A percentile compares a stretch with the other conserved stretches of the same genome.
Conservation (phyloP, 768 basidiomycete genomes). For the Hirschioporus abietinus region DNA sequence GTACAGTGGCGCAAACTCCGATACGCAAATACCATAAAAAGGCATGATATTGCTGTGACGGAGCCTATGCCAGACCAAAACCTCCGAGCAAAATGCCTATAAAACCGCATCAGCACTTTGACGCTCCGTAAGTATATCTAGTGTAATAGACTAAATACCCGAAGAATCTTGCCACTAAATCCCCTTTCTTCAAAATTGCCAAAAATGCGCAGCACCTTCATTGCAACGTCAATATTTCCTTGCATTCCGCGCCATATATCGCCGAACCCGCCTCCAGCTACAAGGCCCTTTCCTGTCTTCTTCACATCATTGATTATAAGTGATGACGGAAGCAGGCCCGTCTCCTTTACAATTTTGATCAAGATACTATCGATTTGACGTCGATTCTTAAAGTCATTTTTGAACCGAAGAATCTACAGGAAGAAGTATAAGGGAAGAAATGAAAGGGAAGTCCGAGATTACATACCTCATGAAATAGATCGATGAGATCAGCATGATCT, state of each 20-base stretch:
- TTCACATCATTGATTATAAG: not conserved
- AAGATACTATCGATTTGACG: not conserved
- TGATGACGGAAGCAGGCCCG: not conserved
- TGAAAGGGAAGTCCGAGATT: not conserved
- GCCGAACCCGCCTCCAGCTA: not conserved
- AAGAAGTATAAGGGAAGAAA: not conserved
- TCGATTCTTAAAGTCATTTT: not conserved
- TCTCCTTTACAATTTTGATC: not conserved
- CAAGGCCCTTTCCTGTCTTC: not conserved
- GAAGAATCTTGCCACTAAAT: not conserved
- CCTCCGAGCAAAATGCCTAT: slow-evolving; percentile 16
- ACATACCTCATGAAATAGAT: not conserved
- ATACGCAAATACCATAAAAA: slow-evolving; percentile 11
- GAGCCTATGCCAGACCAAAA: slow-evolving; percentile 17
- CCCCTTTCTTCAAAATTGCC: not conserved
- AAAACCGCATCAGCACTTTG: not conserved
- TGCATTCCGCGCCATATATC: not conserved
- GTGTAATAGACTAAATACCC: no score
- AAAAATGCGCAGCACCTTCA: not conserved
- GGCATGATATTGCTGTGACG: slow-evolving; percentile 18
- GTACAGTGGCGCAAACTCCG: not conserved
- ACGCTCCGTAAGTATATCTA: no score
- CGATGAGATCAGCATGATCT: no score
- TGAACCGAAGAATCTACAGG: not conserved
- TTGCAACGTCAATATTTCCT: not conserved